phyloP scores from a whole-genome alignment of 495 filamentous ascomycete species.

The Aspergillus bridgeri region DNA sequence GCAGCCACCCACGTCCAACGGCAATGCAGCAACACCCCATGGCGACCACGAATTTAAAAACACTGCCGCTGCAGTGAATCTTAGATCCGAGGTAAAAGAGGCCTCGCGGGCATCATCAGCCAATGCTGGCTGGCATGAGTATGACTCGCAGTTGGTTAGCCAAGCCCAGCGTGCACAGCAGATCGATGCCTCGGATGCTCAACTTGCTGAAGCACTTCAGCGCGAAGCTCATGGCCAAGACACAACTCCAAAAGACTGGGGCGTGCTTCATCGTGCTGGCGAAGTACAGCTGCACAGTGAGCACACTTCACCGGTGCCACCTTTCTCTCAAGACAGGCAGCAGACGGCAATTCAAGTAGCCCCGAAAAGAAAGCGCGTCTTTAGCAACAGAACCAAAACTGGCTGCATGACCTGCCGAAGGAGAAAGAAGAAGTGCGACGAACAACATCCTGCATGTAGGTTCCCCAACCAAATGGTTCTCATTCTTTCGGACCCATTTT shows the following conservation, averaged over 20 bases:
- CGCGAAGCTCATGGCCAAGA: conserved; percentile 46
- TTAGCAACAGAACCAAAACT: conserved; percentile 96
- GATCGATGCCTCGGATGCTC: conserved; percentile 49
- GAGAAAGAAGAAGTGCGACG: conserved; percentile 98
- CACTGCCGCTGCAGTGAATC: conserved; percentile 19
- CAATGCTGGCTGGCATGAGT: conserved; percentile 39
- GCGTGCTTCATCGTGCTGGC: conserved; percentile 26
- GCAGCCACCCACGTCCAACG: conserved; percentile 14
- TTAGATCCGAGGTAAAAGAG: conserved; percentile 33
- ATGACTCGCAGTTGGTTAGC: conserved; percentile 39
- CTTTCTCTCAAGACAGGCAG: conserved; percentile 39
- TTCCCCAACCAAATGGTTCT: conserved; percentile 5
- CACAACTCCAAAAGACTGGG: conserved; percentile 27
- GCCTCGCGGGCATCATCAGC: conserved; percentile 25
- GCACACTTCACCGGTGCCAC: conserved; percentile 32
- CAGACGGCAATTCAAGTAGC: conserved; percentile 57
- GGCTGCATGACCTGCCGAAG: conserved; percentile 93
- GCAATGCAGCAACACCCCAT: conserved; percentile 7
- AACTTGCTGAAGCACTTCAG: conserved; percentile 49
- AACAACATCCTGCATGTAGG: conserved; percentile 88
- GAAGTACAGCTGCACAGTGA: conserved; percentile 31
- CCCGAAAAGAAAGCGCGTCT: conserved; percentile 80
- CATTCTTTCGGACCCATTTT: not conserved
- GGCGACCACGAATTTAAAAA: conserved; percentile 22
- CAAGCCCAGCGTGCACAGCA: conserved; percentile 46